Evolutionary conservation across 1,139 yeast genomes (phyloP), one percentile per base, ranked within the genome.

Genomic region (Magnusiomyces magnusii): DNA sequence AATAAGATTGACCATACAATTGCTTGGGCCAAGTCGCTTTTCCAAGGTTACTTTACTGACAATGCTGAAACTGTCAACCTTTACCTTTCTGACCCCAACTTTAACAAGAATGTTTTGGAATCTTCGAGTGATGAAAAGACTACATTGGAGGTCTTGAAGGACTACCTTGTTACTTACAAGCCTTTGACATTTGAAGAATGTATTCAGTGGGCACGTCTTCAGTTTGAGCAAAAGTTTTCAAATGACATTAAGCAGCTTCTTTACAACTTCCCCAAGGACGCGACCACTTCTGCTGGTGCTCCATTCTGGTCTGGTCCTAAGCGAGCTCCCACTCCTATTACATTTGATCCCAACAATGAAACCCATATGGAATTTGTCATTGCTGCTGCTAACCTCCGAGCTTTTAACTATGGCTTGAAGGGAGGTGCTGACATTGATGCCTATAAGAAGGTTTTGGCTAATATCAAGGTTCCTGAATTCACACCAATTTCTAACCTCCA

Each of bases 281-380:
- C 98, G 3, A 85, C 81, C 58, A 93, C 97, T 1, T 85, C 96
- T 0, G 80, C 81, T 60, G 99, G 99, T 59, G 92, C 87, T 44
- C 95, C 96, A 65, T 93, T 93, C 76, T 93, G 99, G 99, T 84
- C 96, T 28, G 97, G 98, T 62, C 95, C 98, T 53, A 93, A 93
- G 76, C 85, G 99, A 73, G 96, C 97, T 25, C 99, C 99, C 58
- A 82, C 81, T 54, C 91, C 97, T 24, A 79, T 91, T 63, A 78
- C 66, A 21, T 92, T 93, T 71, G 95, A 91, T 69, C 78, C 86
- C 65, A 76, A 83, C 66, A 84, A 91, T 69, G 79, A 80, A 15
- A 86, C 88, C 68, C 98, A 93, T 71, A 81, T 85, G 71, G 83
- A 87, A 68, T 93, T 92, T 67, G 77, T 93, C 60, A 85, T 86